Conservation (phyloP, 2,329 filamentous ascomycete genomes). For the Massarina eburnea region DNA sequence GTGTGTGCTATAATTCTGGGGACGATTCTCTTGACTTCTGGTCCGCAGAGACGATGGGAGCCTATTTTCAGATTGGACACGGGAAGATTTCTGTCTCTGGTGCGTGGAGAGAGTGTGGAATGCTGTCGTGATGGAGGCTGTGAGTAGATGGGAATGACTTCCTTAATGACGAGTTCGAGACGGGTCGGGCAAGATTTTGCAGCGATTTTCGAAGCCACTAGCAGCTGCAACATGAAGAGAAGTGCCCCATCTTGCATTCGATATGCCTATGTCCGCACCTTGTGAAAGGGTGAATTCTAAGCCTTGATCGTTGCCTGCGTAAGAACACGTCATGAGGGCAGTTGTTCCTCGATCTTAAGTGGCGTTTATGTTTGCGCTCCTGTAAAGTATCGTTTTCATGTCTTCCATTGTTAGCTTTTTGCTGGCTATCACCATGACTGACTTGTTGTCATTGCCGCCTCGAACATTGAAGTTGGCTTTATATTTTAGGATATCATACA, state of each 20-base stretch:
- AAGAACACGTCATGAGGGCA: conserved; percentile 22
- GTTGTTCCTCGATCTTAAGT: conserved; percentile 20
- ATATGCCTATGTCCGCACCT: conserved; percentile 18
- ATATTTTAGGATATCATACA: conserved; percentile 19
- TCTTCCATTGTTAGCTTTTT: conserved; percentile 15
- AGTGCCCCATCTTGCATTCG: conserved; percentile 17
- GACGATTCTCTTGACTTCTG: conserved; percentile 6
- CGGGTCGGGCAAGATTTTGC: conserved; percentile 18
- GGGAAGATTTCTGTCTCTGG: conserved; percentile 4
- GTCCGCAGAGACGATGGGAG: conserved; percentile 4
- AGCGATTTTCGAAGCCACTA: conserved; percentile 16
- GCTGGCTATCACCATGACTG: conserved; percentile 19
- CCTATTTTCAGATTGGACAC: not conserved
- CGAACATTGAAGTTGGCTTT: conserved; percentile 22
- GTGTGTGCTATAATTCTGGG: conserved; percentile 5
- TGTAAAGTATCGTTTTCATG: conserved; percentile 18
- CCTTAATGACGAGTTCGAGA: conserved; percentile 7
- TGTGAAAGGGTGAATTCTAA: conserved; percentile 16
- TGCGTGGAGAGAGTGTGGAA: not conserved
- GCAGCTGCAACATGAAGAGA: conserved; percentile 23
- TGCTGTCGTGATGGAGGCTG: not conserved
- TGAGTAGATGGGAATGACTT: not conserved
- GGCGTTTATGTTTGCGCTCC: conserved; percentile 22
- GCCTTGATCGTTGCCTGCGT: conserved; percentile 15
- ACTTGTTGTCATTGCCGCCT: conserved; percentile 21